Percentiles rank a stretch among this genome's conserved stretches.
These are phyloP conservation scores for Talaromyces albobiverticillius DNA, from an alignment of 2,329 filamentous ascomycete species.

Conservation along the genomic window DNA sequence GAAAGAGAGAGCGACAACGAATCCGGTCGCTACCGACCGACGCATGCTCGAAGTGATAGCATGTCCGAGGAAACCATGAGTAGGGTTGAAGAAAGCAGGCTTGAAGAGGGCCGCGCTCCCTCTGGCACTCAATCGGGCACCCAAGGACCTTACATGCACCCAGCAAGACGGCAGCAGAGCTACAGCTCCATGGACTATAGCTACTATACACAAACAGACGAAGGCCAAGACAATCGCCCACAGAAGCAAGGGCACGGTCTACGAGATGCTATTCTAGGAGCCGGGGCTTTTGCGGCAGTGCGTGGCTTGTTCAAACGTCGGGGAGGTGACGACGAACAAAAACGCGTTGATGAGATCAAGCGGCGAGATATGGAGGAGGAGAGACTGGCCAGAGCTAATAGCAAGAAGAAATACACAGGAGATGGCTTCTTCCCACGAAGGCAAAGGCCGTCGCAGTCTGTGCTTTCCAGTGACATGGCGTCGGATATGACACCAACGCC, in stretches of 20 bases:
- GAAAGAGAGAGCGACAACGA: constrained; percentile 55
- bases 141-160: constrained; percentile 26
- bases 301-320: constrained; percentile 61
- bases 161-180: constrained; percentile 20
- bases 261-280: constrained; percentile 62
- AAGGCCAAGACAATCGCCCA: constrained; percentile 37
- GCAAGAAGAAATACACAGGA: constrained; percentile 65
- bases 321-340: constrained; percentile 54
- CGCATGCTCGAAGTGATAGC: constrained; percentile 47
- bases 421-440: constrained; percentile 52
- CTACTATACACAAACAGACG: constrained; percentile 42
- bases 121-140: constrained; percentile 22
- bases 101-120: constrained; percentile 55
- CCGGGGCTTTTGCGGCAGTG: constrained; percentile 62
- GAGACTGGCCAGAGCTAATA: constrained; percentile 50
- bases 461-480: constrained; percentile 36
- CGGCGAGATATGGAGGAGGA: constrained; percentile 53
- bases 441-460: constrained; percentile 29
- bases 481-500: constrained; percentile 31
- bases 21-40: constrained; percentile 51
- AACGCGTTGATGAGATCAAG: constrained; percentile 56
- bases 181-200: constrained; percentile 29
- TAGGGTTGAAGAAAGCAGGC: constrained; percentile 39
- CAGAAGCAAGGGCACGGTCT: constrained; percentile 48
- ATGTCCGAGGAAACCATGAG: constrained; percentile 41